These are phyloP conservation scores for Agarophyton chilense DNA, from an alignment of 23 red algal species.

Conservation along the genomic window DNA sequence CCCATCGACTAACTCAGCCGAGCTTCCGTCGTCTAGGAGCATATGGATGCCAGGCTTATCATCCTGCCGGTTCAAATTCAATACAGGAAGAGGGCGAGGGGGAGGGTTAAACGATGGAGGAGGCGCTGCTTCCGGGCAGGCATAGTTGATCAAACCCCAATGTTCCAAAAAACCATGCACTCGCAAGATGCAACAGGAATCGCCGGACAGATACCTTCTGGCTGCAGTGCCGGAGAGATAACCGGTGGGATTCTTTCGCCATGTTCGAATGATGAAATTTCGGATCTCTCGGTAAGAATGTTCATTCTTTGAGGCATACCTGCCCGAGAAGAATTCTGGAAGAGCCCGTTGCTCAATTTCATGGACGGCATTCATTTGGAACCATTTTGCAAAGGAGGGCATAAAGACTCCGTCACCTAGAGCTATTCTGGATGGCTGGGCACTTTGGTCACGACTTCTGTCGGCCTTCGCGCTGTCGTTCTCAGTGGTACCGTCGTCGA, in stretches of 20 bases:
- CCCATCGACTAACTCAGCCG: constrained; percentile 23
- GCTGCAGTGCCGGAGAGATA: constrained; percentile 88
- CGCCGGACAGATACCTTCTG: constrained; percentile 85
- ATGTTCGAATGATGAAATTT: constrained; percentile 90
- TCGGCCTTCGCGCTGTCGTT: background rate
- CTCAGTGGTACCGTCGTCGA: background rate
- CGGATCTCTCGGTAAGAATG: constrained; percentile 81
- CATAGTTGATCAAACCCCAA: constrained; percentile 99
- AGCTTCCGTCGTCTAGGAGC: constrained; percentile 44
- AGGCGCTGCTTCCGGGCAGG: constrained; percentile 57
- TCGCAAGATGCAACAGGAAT: constrained; percentile 84
- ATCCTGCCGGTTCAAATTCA: background rate
- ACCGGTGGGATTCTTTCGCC: constrained; percentile 70
- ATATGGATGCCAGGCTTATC: constrained; percentile 20
- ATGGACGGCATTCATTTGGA: constrained; percentile 63
- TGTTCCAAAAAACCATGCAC: constrained; percentile 98
- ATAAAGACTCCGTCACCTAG: constrained; percentile 42
- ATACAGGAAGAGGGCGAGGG: constrained; percentile 44
- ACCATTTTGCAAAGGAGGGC: constrained; percentile 70
- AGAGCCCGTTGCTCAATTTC: constrained; percentile 88
- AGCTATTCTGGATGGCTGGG: constrained; percentile 19
- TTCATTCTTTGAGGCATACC: constrained; percentile 82
- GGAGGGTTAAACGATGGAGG: constrained; percentile 55
- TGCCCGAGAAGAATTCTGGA: constrained; percentile 87
- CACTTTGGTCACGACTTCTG: constrained; percentile 1